Base-by-base conservation (phyloP, 75 land plant species). In the Cunninghamia lanceolata region DNA sequence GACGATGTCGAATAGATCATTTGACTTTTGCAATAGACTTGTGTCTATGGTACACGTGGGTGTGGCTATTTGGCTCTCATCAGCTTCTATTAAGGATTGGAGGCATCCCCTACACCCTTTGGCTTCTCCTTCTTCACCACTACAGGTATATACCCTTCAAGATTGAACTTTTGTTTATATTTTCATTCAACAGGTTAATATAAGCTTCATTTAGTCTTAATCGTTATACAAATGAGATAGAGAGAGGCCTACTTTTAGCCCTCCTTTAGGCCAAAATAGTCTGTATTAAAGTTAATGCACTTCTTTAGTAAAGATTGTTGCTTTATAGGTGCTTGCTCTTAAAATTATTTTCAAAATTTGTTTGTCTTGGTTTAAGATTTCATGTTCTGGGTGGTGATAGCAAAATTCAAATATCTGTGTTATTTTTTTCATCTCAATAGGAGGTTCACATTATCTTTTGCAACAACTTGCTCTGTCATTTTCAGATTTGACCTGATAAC, bases 21-120 rank as follows among this genome's bases (percentile, higher is more conserved):
- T 92, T 59, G 96, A 91, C 19, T 97, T 97, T 86, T 91, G 95
- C 94, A 96, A 94, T 54, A 91, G 99, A 4, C 35, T 93, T 50
- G 95, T 97, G 11, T 97, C 99, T 8, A 84, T 91, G 35, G 32
- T 93, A 56, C 99, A 97, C 89, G 99, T 94, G 14, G 76, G 63
- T 46, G 82, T 95, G 34, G 95, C 94, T 42, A 88, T 95, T 14
- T 71, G 45, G 43, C 87, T 96, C 53, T 91, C 97, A 38, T 84
- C 88, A 21, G 54, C 85, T 8, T 90, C 96, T 54, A 93, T 97
- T 40, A 89, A 91, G 54, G 93, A 97, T 68, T 97, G 98, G 99
- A 87, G 88, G 15, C 94, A 93, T 86, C 96, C 98, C n/a, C 90
- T 92, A 38, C 90, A 93, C 59, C 95, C 96, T 82, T 70, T 96